Conservation (phyloP, 1,284 basidiomycete genomes). For the Malassezia brasiliensis region DNA sequence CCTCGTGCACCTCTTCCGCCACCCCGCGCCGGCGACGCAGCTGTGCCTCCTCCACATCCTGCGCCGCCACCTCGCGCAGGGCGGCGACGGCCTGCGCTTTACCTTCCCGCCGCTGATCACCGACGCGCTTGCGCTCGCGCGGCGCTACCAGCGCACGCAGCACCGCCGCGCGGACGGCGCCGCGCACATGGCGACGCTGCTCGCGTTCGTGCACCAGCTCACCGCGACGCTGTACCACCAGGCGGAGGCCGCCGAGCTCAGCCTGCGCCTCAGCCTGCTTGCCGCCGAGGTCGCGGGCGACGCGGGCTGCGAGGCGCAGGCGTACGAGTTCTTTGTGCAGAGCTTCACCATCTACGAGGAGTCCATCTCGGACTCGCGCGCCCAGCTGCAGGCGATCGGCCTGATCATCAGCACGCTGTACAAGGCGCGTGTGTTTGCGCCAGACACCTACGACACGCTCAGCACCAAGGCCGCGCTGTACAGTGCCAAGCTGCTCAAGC, state of each 20-base stretch:
- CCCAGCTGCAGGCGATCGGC: conserved; percentile 42
- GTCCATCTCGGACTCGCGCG: conserved; percentile 41
- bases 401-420: conserved; percentile 42
- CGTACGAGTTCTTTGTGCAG: conserved; percentile 47
- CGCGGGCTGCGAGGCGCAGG: conserved; percentile 41
- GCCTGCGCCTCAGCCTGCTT: conserved; percentile 39
- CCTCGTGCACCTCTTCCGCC: conserved; percentile 43
- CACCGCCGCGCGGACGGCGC: conserved; percentile 32
- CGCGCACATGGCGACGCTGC: conserved; percentile 40
- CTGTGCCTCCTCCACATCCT: conserved; percentile 41
- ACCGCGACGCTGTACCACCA: conserved; percentile 43
- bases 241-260: conserved; percentile 43
- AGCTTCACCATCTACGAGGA: conserved; percentile 47
- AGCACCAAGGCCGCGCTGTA: conserved; percentile 46
- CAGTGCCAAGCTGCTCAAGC: conserved; percentile 44
- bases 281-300: conserved; percentile 44
- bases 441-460: conserved; percentile 44
- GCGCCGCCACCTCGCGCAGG: conserved; percentile 39
- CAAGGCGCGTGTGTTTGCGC: conserved; percentile 36
- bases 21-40: conserved; percentile 39
- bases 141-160: conserved; percentile 39
- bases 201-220: conserved; percentile 46
- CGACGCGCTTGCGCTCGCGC: conserved; percentile 37
- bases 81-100: conserved; percentile 41
- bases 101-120: conserved; percentile 43